Conservation (phyloP, 2,329 filamentous ascomycete species). For the Gaeumannomyces sp. region DNA sequence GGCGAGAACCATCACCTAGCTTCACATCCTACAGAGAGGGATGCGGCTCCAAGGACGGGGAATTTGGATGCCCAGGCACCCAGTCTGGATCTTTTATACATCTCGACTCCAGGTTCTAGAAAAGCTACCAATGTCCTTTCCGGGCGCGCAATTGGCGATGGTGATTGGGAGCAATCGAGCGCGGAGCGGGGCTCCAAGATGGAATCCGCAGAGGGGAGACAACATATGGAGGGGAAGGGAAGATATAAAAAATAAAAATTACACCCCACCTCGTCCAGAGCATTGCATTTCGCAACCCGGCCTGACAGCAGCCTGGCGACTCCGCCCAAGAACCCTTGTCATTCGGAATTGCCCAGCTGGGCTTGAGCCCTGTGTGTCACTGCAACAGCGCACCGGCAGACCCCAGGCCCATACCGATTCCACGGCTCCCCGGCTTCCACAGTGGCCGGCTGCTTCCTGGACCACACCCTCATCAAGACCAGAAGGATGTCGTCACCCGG, state of each 20-base stretch:
- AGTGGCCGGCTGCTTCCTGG: background rate
- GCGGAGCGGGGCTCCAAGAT: no score
- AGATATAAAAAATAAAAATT: background rate
- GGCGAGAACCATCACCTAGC: background rate
- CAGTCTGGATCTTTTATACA: no score
- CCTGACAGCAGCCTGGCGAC: background rate
- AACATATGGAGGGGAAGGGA: background rate
- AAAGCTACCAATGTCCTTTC: no score
- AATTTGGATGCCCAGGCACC: no score
- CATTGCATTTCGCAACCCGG: no score
- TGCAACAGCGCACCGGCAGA: background rate
- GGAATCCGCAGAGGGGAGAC: no score
- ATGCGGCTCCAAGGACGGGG: background rate
- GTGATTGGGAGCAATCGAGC: no score
- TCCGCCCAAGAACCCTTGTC: background rate
- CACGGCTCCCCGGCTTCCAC: background rate
- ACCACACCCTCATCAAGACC: background rate
- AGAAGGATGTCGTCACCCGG: background rate
- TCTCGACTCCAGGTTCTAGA: no score
- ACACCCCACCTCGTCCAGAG: background rate
- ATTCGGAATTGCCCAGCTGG: background rate
- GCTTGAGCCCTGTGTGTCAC: background rate
- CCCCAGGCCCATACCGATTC: no score
- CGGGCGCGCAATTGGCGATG: background rate
- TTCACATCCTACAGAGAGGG: background rate